phyloP scores from a whole-genome alignment of 495 filamentous ascomycete genomes.

The Penicillium tannophilum region DNA sequence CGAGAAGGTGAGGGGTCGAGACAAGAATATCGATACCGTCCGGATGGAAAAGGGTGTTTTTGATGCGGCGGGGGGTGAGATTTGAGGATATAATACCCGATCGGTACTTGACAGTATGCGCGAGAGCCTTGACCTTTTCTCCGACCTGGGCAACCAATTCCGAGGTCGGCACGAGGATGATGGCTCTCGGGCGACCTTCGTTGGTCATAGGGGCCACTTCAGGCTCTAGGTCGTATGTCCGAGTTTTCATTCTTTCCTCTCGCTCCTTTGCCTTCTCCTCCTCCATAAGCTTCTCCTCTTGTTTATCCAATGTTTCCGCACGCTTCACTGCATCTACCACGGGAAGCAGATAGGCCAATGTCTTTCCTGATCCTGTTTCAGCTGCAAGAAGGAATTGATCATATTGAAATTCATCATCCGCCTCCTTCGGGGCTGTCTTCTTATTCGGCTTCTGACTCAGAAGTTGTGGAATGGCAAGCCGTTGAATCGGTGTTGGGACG shows the following conservation, averaged over 20 bases:
- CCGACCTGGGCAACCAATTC: constrained; percentile 92
- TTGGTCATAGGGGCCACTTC: constrained; percentile 57
- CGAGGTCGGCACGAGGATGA: constrained; percentile 91
- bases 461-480: constrained; percentile 80
- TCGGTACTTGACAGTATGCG: constrained; percentile 82
- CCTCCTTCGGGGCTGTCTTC: constrained; percentile 28
- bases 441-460: constrained; percentile 49
- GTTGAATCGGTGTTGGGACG: constrained; percentile 84
- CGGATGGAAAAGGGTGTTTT: constrained; percentile 78
- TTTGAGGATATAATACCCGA: constrained; percentile 77
- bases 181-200: constrained; percentile 74
- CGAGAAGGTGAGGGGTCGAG: constrained; percentile 84
- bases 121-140: constrained; percentile 72
- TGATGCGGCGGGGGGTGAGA: constrained; percentile 76
- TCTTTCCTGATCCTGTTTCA: constrained; percentile 97
- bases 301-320: constrained; percentile 64
- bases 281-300: constrained; percentile 53
- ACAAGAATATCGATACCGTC: constrained; percentile 83
- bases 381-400: constrained; percentile 86
- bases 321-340: constrained; percentile 80
- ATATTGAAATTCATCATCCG: constrained; percentile 44
- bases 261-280: constrained; percentile 49
- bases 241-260: constrained; percentile 51
- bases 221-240: constrained; percentile 55
- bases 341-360: constrained; percentile 85